A percentile compares a stretch with the other conserved stretches of the same genome.
Evolutionary conservation across 306 rosid genomes (phyloP).

Genomic region (Lathyrus aphaca): DNA sequence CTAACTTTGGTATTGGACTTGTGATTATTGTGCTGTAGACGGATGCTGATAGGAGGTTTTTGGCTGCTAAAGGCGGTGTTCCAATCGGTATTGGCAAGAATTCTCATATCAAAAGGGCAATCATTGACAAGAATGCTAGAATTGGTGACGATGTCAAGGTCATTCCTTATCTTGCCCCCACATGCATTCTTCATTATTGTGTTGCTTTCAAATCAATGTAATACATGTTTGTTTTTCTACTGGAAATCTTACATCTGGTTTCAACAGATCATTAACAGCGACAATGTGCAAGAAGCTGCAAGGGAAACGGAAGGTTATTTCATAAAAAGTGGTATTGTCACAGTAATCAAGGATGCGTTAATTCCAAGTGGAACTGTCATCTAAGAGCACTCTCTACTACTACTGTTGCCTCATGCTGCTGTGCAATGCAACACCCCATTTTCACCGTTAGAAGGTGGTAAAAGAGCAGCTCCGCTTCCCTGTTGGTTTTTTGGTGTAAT

Average conservation of each 20-base stretch:
- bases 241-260: constrained; percentile 1
- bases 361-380: constrained; percentile 88
- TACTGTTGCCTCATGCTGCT: constrained; percentile 7
- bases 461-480: constrained; percentile 21
- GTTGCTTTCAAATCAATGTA: too few relatives aligned
- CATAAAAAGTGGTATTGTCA: constrained; percentile 94
- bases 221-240: too few relatives aligned
- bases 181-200: neutral
- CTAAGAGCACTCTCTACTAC: constrained; percentile 32
- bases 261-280: constrained; percentile 75
- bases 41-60: constrained; percentile 84
- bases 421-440: constrained; percentile 16
- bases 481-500: constrained; percentile 35
- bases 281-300: constrained; percentile 94
- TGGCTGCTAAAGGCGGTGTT: constrained; percentile 87
- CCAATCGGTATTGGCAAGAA: constrained; percentile 92
- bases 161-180: neutral
- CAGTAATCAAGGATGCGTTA: constrained; percentile 92
- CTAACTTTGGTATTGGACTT: constrained; percentile 18
- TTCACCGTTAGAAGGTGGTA: constrained; percentile 7
- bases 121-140: constrained; percentile 97
- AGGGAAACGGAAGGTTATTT: constrained; percentile 96
- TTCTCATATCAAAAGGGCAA: constrained; percentile 94
- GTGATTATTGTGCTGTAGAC: constrained; percentile 59
- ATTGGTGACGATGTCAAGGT: constrained; percentile 93